phyloP scores from a whole-genome alignment of 345 rosid species.

The Carallia brachiata region DNA sequence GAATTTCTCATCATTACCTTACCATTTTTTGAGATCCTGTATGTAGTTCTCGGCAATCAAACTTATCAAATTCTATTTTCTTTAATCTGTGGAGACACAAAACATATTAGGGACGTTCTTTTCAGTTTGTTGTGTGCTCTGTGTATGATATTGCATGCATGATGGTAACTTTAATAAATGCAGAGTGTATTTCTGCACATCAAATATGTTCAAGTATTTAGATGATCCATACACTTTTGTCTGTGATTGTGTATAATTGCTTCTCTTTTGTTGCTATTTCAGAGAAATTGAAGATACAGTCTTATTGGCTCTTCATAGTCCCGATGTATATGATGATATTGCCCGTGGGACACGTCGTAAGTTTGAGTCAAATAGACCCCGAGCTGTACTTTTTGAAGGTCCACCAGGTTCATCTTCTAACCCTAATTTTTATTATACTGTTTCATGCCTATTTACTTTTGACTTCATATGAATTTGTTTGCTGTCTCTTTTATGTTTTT shows the following conservation, averaged over 20 bases:
- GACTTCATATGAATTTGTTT: background rate
- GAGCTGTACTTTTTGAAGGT: slow-evolving; percentile 94
- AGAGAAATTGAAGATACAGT: slow-evolving; percentile 96
- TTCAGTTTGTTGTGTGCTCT: background rate
- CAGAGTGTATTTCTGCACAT: too few species aligned
- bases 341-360: slow-evolving; percentile 83
- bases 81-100: background rate
- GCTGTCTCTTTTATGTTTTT: background rate
- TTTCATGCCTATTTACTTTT: background rate
- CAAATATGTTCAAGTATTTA: too few species aligned
- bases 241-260: background rate
- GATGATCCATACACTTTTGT: too few species aligned
- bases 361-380: slow-evolving; percentile 89
- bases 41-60: background rate
- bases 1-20: too few species aligned
- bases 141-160: background rate
- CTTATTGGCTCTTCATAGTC: slow-evolving; percentile 77
- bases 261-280: slow-evolving; percentile 12
- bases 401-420: slow-evolving; percentile 69
- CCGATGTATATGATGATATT: slow-evolving; percentile 84
- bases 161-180: background rate
- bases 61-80: background rate
- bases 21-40: too few species aligned
- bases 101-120: background rate
- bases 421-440: background rate